phyloP scores from a whole-genome alignment of 352 stramenopile genomes.

The Phytophthora ramorum region DNA sequence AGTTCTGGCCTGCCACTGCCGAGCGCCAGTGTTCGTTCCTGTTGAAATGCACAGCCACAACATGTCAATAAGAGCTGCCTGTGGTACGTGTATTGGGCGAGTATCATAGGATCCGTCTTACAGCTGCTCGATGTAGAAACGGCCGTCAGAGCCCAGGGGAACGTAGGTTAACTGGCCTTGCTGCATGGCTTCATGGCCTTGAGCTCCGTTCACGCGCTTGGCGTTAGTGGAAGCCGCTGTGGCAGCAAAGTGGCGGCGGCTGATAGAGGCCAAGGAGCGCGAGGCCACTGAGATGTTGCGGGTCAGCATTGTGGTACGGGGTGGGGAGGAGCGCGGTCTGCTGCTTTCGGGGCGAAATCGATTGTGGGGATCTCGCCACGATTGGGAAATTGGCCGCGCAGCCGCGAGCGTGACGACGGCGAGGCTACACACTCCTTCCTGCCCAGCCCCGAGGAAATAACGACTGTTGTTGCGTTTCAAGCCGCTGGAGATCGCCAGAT shows the following conservation, averaged over 20 bases:
- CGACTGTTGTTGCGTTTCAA: slow-evolving; percentile 29
- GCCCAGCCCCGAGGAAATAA: slow-evolving; percentile 8
- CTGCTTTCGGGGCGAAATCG: slow-evolving; percentile 16
- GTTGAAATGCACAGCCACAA: background rate
- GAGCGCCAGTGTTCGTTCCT: slow-evolving; percentile 80
- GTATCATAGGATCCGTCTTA: slow-evolving; percentile 15
- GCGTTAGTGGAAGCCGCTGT: slow-evolving; percentile 32
- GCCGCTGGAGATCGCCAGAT: slow-evolving; percentile 16
- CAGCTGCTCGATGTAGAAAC: slow-evolving; percentile 79
- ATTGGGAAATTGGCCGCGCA: slow-evolving; percentile 7
- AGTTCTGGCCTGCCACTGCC: slow-evolving; percentile 69
- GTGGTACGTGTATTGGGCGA: too few relatives aligned
- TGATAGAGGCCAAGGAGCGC: slow-evolving; percentile 28
- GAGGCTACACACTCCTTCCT: slow-evolving; percentile 23
- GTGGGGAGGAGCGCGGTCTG: background rate
- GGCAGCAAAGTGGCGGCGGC: slow-evolving; percentile 56
- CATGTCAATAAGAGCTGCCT: background rate
- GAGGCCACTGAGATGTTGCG: slow-evolving; percentile 29
- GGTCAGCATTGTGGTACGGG: slow-evolving; percentile 36
- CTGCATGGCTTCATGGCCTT: slow-evolving; percentile 29
- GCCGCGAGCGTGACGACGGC: slow-evolving; percentile 27
- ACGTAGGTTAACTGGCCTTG: slow-evolving; percentile 58
- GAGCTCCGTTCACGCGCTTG: slow-evolving; percentile 26
- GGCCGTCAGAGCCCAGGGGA: slow-evolving; percentile 62
- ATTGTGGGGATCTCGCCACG: slow-evolving; percentile 9